Evolutionary conservation across 805 yeast species (phyloP).

Genomic region (Brettanomyces bruxellensis): DNA sequence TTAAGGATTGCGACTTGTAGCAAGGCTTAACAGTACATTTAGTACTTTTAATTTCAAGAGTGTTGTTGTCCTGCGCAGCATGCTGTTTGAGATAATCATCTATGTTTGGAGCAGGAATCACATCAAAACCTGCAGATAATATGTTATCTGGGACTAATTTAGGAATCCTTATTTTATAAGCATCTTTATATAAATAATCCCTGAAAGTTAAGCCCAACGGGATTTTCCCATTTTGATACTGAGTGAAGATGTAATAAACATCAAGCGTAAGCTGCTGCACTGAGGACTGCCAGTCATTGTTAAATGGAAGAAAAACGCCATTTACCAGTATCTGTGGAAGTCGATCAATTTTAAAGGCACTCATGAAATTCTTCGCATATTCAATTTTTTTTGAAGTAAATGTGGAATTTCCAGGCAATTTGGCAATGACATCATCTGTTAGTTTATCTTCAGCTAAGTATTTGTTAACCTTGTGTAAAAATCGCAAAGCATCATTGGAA

Average conservation of each 20-base stretch:
- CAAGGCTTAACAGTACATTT: neutral
- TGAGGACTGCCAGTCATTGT: constrained; percentile 43
- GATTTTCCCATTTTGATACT: constrained; percentile 21
- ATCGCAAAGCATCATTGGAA: constrained; percentile 14
- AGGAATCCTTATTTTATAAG: constrained; percentile 37
- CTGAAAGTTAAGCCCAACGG: constrained; percentile 23
- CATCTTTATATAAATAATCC: constrained; percentile 33
- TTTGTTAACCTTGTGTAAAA: constrained; percentile 13
- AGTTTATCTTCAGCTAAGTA: neutral
- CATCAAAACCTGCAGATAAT: constrained; percentile 11
- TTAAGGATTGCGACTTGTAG: neutral
- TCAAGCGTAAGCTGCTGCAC: constrained; percentile 53
- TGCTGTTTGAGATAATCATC: neutral
- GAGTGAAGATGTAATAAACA: constrained; percentile 25
- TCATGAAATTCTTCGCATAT: constrained; percentile 12
- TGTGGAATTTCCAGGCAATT: neutral
- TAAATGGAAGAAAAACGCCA: constrained; percentile 55
- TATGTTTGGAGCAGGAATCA: neutral
- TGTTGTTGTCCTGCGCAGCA: neutral
- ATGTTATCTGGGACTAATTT: constrained; percentile 41
- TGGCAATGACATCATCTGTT: neutral
- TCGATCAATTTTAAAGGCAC: constrained; percentile 29
- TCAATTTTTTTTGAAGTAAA: neutral
- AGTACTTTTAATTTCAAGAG: neutral
- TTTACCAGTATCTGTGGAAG: constrained; percentile 55